Evolutionary conservation across 257 asterid species (phyloP).

Genomic region (Linderniella brevidens): DNA sequence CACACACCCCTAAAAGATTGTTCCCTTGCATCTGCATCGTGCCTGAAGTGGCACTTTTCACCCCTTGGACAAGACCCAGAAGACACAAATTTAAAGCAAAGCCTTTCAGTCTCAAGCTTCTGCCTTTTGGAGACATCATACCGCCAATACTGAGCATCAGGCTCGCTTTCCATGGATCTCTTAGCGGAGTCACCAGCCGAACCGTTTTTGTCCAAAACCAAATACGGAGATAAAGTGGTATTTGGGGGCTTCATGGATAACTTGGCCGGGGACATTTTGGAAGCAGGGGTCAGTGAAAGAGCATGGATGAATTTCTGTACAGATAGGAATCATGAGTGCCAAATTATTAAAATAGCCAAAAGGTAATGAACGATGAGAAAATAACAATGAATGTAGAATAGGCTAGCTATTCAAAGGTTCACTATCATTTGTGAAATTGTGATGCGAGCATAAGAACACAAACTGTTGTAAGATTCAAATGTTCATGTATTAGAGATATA

Average conservation of each 20-base stretch:
- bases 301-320: conserved; percentile 92
- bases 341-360: too few species aligned
- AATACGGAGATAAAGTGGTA: conserved; percentile 65
- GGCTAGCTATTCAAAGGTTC: too few species aligned
- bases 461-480: too few species aligned
- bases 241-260: conserved; percentile 56
- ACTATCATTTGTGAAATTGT: too few species aligned
- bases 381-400: too few species aligned
- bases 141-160: conserved; percentile 89
- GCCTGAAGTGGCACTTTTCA: conserved; percentile 68
- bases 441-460: too few species aligned
- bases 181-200: conserved; percentile 29
- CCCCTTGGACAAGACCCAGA: conserved; percentile 91
- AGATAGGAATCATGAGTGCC: conserved; percentile 8
- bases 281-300: conserved; percentile 87
- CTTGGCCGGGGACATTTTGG: conserved; percentile 65
- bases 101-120: conserved; percentile 37
- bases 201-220: conserved; percentile 19
- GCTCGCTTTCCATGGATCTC: conserved; percentile 35
- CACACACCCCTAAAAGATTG: conserved; percentile 85
- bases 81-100: conserved; percentile 76
- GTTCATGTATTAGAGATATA: neutral
- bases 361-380: too few species aligned
- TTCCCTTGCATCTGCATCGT: conserved; percentile 79
- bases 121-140: conserved; percentile 77